These are phyloP conservation scores for Aspergillus unguis DNA, from an alignment of 2,329 filamentous ascomycete genomes.

Conservation along the genomic window DNA sequence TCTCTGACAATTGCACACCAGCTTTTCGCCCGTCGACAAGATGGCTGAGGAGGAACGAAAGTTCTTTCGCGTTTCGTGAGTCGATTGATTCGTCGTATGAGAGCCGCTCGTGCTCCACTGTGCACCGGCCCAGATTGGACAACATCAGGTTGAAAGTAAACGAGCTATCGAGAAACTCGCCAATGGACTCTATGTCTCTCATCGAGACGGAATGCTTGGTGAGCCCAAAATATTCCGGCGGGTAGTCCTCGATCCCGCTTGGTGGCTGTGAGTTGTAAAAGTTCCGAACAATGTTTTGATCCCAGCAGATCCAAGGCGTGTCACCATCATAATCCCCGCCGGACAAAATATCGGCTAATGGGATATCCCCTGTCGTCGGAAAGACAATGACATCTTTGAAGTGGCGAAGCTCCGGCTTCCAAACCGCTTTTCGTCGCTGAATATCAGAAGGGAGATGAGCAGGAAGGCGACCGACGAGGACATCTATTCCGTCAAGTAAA, in stretches of 20 bases:
- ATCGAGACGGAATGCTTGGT: slow-evolving; percentile 43
- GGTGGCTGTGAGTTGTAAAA: slow-evolving; percentile 55
- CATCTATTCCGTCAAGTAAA: slow-evolving; percentile 47
- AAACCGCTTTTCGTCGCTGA: slow-evolving; percentile 52
- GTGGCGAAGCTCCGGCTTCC: slow-evolving; percentile 50
- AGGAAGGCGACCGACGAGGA: slow-evolving; percentile 57
- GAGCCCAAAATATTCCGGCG: slow-evolving; percentile 48
- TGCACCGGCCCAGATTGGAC: slow-evolving; percentile 53
- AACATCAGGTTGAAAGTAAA: slow-evolving; percentile 48
- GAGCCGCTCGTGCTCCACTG: slow-evolving; percentile 49
- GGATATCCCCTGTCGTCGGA: slow-evolving; percentile 49
- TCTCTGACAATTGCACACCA: slow-evolving; percentile 40
- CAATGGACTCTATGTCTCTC: slow-evolving; percentile 35
- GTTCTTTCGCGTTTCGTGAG: slow-evolving; percentile 31
- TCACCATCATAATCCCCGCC: slow-evolving; percentile 67
- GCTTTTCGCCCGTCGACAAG: slow-evolving; percentile 47
- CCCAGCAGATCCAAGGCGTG: slow-evolving; percentile 60
- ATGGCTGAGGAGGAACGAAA: slow-evolving; percentile 44
- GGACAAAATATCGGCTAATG: slow-evolving; percentile 58
- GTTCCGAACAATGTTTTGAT: slow-evolving; percentile 47
- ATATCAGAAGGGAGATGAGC: slow-evolving; percentile 58
- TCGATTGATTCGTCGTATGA: slow-evolving; percentile 52
- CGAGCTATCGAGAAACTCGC: slow-evolving; percentile 42
- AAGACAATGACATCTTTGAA: slow-evolving; percentile 59
- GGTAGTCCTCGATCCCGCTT: slow-evolving; percentile 25